Conservation (phyloP, 352 stramenopile genomes). For the Peronospora farinosa region DNA sequence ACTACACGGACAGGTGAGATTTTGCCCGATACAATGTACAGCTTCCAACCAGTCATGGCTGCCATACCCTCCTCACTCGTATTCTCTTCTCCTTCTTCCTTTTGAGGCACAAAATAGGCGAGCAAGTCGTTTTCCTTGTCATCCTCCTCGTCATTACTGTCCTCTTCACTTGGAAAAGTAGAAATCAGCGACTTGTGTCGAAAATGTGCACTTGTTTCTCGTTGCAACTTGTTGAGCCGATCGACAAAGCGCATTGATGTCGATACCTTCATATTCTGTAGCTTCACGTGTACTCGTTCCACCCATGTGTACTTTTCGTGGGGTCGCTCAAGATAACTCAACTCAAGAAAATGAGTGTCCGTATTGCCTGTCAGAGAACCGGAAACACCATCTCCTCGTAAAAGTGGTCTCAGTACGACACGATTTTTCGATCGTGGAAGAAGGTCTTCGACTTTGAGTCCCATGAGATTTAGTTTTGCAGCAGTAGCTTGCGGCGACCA, state of each 20-base stretch:
- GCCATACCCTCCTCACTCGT: slow-evolving; percentile 35
- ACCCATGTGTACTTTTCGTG: slow-evolving; percentile 70
- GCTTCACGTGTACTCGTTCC: slow-evolving; percentile 46
- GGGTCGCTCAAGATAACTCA: slow-evolving; percentile 62
- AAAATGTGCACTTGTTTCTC: slow-evolving; percentile 68
- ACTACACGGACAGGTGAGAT: slow-evolving; percentile 68
- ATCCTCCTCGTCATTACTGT: slow-evolving; percentile 20
- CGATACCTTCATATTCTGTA: slow-evolving; percentile 64
- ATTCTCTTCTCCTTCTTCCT: slow-evolving; percentile 30
- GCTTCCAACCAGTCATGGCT: slow-evolving; percentile 67
- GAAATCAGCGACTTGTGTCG: slow-evolving; percentile 50
- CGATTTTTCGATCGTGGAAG: slow-evolving; percentile 57
- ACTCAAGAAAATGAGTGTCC: slow-evolving; percentile 57
- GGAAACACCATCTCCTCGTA: slow-evolving; percentile 13
- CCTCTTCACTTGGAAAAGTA: slow-evolving; percentile 33
- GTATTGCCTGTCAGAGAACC: slow-evolving; percentile 11
- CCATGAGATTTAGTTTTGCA: slow-evolving; percentile 64
- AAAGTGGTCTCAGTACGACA: slow-evolving; percentile 53
- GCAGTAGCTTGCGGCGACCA: slow-evolving; percentile 37
- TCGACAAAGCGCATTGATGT: slow-evolving; percentile 81
- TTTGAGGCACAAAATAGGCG: slow-evolving; percentile 55
- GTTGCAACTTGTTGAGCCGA: slow-evolving; percentile 48
- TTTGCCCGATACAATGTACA: slow-evolving; percentile 65
- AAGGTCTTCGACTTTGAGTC: slow-evolving; percentile 70
- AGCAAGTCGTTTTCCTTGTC: slow-evolving; percentile 49